These are phyloP conservation scores for Isoetes taiwanensis DNA, from an alignment of 75 land plant genomes.

Conservation along the genomic window DNA sequence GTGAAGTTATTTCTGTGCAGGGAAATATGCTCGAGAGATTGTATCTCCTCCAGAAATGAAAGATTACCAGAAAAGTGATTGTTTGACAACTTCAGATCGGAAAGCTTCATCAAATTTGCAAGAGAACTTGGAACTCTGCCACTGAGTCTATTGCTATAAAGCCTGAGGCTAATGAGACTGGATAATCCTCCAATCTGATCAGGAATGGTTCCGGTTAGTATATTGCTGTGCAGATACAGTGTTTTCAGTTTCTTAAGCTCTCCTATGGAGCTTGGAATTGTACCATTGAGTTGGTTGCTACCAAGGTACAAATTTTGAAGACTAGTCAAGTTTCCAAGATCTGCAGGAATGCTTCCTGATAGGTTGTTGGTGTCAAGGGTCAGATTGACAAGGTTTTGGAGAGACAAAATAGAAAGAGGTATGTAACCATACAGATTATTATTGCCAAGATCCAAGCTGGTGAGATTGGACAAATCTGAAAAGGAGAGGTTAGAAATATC, in stretches of 20 bases:
- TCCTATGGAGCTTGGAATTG: conserved; percentile 3
- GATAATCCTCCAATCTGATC: not conserved
- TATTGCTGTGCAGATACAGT: not conserved
- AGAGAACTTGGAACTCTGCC: not conserved
- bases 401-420: no score
- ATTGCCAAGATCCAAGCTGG: no score
- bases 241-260: not conserved
- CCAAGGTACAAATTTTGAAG: not conserved
- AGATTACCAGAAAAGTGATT: no score
- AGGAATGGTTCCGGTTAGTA: not conserved
- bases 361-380: no score
- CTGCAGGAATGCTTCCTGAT: not conserved
- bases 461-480: no score
- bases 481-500: no score
- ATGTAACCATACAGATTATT: no score
- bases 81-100: not conserved
- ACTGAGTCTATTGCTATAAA: not conserved
- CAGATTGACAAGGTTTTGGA: no score
- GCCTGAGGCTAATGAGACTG: not conserved
- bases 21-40: no score
- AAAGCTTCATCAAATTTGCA: not conserved
- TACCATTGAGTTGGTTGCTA: conserved; percentile 3
- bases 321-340: not conserved
- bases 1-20: no score
- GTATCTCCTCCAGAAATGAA: no score